phyloP scores from a whole-genome alignment of 2,329 filamentous ascomycete genomes.

The Xylaria digitata region DNA sequence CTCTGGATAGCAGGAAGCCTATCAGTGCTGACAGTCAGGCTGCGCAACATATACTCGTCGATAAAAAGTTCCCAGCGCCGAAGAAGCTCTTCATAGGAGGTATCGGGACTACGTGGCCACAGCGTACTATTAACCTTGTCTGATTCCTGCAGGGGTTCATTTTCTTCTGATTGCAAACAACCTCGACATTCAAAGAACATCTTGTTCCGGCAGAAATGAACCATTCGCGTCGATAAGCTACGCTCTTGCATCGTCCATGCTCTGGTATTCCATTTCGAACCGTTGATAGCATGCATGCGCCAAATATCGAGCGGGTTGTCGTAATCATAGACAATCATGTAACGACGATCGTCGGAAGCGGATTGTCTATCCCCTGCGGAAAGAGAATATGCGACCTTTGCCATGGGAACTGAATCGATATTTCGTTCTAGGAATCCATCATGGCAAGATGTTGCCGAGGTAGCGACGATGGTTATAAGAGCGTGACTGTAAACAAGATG shows the following conservation, averaged over 20 bases:
- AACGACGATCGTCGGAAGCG: background rate
- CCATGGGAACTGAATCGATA: slow-evolving; percentile 16
- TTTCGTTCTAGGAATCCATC: slow-evolving; percentile 33
- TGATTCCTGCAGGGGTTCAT: slow-evolving; percentile 34
- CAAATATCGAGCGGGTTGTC: slow-evolving; percentile 23
- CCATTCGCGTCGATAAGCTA: slow-evolving; percentile 37
- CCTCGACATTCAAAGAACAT: slow-evolving; percentile 40
- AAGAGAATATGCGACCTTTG: slow-evolving; percentile 32
- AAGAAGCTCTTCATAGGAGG: slow-evolving; percentile 19
- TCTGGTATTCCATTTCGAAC: slow-evolving; percentile 39
- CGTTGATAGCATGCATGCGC: slow-evolving; percentile 31
- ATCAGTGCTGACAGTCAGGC: slow-evolving; percentile 30
- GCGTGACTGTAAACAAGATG: slow-evolving; percentile 39
- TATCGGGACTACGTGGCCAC: slow-evolving; percentile 29
- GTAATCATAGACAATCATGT: slow-evolving; percentile 31
- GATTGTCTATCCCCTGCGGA: background rate
- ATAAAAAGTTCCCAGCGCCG: slow-evolving; percentile 35
- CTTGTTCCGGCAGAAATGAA: slow-evolving; percentile 39
- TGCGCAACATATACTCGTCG: slow-evolving; percentile 31
- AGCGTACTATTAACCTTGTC: slow-evolving; percentile 28
- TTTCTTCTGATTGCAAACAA: slow-evolving; percentile 36
- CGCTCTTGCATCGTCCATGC: slow-evolving; percentile 42
- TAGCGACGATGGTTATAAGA: slow-evolving; percentile 37
- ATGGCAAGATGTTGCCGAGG: slow-evolving; percentile 35
- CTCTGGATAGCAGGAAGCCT: slow-evolving; percentile 39